Evolutionary conservation across 345 rosid genomes (phyloP), one percentile per base, ranked within the genome.

Genomic region (Eucalyptus viminalis): DNA sequence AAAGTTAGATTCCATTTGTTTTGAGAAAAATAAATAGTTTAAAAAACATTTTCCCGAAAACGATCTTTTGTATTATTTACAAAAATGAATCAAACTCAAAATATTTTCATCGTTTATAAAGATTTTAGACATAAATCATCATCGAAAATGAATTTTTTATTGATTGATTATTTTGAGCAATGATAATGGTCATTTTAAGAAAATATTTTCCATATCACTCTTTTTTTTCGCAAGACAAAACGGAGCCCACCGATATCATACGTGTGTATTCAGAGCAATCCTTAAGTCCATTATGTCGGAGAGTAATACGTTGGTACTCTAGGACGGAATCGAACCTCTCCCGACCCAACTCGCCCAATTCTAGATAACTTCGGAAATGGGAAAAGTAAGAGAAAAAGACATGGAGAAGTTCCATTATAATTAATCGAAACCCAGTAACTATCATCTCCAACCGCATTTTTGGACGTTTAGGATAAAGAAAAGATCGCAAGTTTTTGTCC

Each of bases 1-100:
- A 4, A 37, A 10, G 8, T 11, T 72, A 19, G 8, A 24, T 7
- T 37, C 1, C 2, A 3, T 72, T 5, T 37, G 1, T 19, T 37
- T 37, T 2, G 8, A 4, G 4, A 19, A 37, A 72, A 72, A 72
- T 31, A 9, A 31, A 69, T 69, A 8, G 6, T 31, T 67, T 8
- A 3, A 1, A 31, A 14, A 69, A 15, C 0, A 31, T 69, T 31
- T 67, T 31, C 5, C 3, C 5, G 0, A 69, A 31, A 67, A n/a
- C 0, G 11, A 67, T 67, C 80, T 3, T 0, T 31, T 5, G 2
- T 31, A 8, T 31, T 11, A 0, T 40, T 37, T 37, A 21, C 5
- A 14, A n/a, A 65, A n/a, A 72, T 17, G 4, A 34, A 37, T 6
- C 0, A 1, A 72, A 19, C 83, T 37, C 8, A 6, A 72, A 21